phyloP scores from a whole-genome alignment of 202 grass and related monocot species.

The Alloteropsis angusta region DNA sequence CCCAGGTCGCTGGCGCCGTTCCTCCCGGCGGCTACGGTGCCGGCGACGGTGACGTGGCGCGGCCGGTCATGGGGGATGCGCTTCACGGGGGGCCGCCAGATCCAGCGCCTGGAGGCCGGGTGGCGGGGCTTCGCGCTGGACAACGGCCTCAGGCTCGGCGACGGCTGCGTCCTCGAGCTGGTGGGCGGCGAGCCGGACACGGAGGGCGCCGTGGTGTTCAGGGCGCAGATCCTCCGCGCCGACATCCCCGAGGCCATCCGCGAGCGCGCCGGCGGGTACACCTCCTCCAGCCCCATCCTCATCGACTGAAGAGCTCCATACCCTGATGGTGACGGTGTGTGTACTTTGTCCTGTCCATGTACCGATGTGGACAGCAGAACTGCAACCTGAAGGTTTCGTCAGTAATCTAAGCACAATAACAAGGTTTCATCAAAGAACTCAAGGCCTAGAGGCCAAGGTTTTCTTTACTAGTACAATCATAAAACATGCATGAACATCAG shows the following conservation, averaged over 20 bases:
- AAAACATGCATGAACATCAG: too few species aligned
- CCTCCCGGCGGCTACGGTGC: slow-evolving; percentile 11
- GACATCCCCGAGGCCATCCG: slow-evolving; percentile 23
- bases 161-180: slow-evolving; percentile 50
- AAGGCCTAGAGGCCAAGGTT: too few species aligned
- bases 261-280: slow-evolving; percentile 31
- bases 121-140: slow-evolving; percentile 44
- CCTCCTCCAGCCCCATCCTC: slow-evolving; percentile 29
- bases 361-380: too few species aligned
- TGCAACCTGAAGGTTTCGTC: too few species aligned
- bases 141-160: slow-evolving; percentile 35
- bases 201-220: slow-evolving; percentile 23
- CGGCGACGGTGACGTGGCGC: not conserved
- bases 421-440: too few species aligned
- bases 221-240: slow-evolving; percentile 39
- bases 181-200: not conserved
- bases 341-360: too few species aligned
- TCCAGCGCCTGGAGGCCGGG: slow-evolving; percentile 30
- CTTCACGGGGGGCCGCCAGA: slow-evolving; percentile 10
- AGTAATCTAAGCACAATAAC: too few species aligned
- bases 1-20: slow-evolving; percentile 14
- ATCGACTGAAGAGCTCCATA: slow-evolving; percentile 24
- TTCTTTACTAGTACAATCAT: too few species aligned
- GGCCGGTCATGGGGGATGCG: slow-evolving; percentile 35
- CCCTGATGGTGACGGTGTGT: too few species aligned